phyloP scores from a whole-genome alignment of 495 filamentous ascomycete genomes.

The Penicillium malachiteum region DNA sequence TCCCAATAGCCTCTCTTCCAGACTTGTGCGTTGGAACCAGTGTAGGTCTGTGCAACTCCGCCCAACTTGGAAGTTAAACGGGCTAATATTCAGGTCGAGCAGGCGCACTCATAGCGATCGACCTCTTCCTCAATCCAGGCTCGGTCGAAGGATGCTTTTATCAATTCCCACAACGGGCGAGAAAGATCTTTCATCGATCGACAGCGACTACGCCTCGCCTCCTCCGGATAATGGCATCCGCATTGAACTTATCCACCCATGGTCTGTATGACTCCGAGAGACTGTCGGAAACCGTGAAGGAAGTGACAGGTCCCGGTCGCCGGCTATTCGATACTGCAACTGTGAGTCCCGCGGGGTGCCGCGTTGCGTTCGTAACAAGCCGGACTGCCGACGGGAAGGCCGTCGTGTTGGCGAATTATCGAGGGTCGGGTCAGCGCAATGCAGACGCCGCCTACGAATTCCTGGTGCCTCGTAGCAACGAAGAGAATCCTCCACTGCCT shows the following conservation, averaged over 20 bases:
- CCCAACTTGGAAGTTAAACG: too few relatives aligned
- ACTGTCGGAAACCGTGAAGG: too few relatives aligned
- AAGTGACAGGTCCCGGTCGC: conserved; percentile 5
- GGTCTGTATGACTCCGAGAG: too few relatives aligned
- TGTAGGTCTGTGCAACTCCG: conserved; percentile 37
- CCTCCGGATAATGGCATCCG: too few relatives aligned
- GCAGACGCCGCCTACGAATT: conserved; percentile 15
- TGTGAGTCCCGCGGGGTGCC: background rate
- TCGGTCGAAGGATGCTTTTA: too few relatives aligned
- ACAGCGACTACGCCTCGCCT: too few relatives aligned
- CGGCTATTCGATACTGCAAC: conserved; percentile 13
- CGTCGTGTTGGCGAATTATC: conserved; percentile 23
- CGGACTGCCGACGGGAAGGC: conserved; percentile 20
- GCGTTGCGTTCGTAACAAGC: conserved; percentile 20
- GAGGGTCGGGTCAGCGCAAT: conserved; percentile 2
- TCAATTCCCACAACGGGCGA: too few relatives aligned
- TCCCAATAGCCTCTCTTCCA: conserved; percentile 45
- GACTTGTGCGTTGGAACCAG: conserved; percentile 54
- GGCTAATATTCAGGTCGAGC: too few relatives aligned
- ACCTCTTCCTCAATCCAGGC: too few relatives aligned
- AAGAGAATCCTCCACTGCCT: conserved; percentile 14
- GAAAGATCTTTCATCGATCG: too few relatives aligned
- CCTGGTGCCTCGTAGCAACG: conserved; percentile 7
- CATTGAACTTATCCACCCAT: too few relatives aligned
- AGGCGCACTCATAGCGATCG: too few relatives aligned